A percentile compares a stretch with the other conserved stretches of the same genome.
These are phyloP conservation scores for Termitomyces bulborhizus DNA, from an alignment of 768 basidiomycete genomes.

Conservation along the genomic window DNA sequence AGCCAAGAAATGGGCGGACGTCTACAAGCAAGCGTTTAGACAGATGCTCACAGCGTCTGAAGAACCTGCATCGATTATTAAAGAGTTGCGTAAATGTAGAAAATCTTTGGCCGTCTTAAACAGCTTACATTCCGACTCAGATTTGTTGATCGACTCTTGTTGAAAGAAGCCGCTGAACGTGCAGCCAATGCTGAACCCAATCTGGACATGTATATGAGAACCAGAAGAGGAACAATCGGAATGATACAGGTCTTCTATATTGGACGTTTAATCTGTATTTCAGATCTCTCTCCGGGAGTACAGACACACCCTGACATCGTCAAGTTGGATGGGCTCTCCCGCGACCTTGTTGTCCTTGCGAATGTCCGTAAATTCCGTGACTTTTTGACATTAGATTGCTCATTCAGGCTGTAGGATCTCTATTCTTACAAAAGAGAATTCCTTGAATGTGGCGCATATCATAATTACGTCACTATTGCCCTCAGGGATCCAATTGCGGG, in stretches of 20 bases:
- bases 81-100: neutral
- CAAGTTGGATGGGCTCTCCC: neutral
- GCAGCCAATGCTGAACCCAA: slow-evolving; percentile 1
- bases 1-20: slow-evolving; percentile 7
- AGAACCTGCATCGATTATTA: slow-evolving; percentile 1
- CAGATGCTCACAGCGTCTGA: neutral
- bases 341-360: neutral
- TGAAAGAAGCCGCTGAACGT: slow-evolving; percentile 8
- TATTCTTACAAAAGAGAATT: neutral
- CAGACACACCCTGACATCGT: neutral
- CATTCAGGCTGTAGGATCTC: neutral
- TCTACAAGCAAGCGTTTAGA: slow-evolving; percentile 4
- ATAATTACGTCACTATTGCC: slow-evolving; percentile 5
- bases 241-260: slow-evolving; percentile 2
- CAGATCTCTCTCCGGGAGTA: neutral
- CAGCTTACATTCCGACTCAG: neutral
- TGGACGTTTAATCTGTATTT: slow-evolving; percentile 3
- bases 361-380: no score
- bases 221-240: slow-evolving; percentile 5
- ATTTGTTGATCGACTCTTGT: neutral
- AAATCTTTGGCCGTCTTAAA: neutral
- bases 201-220: slow-evolving; percentile 3
- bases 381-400: no score
- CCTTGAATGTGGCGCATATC: slow-evolving; percentile 6
- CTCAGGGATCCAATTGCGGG: slow-evolving; percentile 1